These are phyloP conservation scores for Sugiyamaella smithiae DNA, from an alignment of 805 yeast species.

Conservation along the genomic window DNA sequence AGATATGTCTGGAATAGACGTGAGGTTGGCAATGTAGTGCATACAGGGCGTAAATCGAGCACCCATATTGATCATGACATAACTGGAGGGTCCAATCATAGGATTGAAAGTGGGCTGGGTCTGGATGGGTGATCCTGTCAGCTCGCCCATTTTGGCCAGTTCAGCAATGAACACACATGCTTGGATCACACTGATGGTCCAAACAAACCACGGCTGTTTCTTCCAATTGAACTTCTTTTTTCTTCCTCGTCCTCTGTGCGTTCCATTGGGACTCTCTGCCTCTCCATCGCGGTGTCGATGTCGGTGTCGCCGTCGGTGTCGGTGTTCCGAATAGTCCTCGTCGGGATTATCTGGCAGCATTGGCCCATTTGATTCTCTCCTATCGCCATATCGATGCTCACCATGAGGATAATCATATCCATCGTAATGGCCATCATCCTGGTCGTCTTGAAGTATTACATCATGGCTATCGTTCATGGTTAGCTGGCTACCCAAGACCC, in stretches of 20 bases:
- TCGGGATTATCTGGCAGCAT: background rate
- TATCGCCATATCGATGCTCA: background rate
- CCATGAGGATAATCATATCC: background rate
- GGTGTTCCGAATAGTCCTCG: background rate
- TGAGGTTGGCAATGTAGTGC: slow-evolving; percentile 50
- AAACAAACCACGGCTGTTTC: slow-evolving; percentile 33
- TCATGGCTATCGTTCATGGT: background rate
- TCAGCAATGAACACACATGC: slow-evolving; percentile 60
- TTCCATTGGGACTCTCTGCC: background rate
- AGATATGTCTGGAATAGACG: slow-evolving; percentile 43
- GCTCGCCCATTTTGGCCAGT: slow-evolving; percentile 50
- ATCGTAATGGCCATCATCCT: background rate
- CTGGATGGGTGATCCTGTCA: slow-evolving; percentile 64
- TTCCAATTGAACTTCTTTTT: slow-evolving; percentile 19
- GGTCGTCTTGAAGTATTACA: background rate
- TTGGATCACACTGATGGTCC: slow-evolving; percentile 35
- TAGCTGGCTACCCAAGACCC: background rate
- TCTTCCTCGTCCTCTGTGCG: background rate
- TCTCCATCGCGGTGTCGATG: background rate
- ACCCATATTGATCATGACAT: slow-evolving; percentile 64
- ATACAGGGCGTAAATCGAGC: slow-evolving; percentile 71
- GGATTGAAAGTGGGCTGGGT: slow-evolving; percentile 73
- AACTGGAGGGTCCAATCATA: slow-evolving; percentile 73
- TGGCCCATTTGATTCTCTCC: background rate
- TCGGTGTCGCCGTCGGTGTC: background rate